These are phyloP conservation scores for Entelexis sorbosivorans DNA, from an alignment of 1,139 yeast genomes.

Conservation along the genomic window DNA sequence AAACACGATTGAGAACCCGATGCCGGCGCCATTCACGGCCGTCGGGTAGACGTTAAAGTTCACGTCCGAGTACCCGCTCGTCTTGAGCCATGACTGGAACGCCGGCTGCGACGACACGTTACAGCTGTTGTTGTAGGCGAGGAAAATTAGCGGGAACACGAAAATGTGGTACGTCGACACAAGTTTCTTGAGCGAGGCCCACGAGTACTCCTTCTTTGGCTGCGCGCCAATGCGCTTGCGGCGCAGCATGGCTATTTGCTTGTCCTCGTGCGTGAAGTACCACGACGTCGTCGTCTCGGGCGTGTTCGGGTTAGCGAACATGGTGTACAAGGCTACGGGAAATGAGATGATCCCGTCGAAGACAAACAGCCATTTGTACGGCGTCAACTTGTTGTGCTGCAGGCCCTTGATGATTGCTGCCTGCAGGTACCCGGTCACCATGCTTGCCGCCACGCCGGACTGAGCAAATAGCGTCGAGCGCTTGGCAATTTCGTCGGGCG, in stretches of 20 bases:
- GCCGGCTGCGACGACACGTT: constrained; percentile 40
- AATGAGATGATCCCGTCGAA: constrained; percentile 41
- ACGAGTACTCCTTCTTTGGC: constrained; percentile 26
- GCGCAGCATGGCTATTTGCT: constrained; percentile 32
- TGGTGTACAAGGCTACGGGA: constrained; percentile 39
- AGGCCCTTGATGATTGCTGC: constrained; percentile 33
- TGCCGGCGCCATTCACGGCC: constrained; percentile 38
- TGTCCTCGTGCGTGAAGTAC: constrained; percentile 32
- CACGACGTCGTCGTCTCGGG: constrained; percentile 37
- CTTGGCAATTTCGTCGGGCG: constrained; percentile 37
- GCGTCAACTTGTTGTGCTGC: constrained; percentile 30
- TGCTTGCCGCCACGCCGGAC: constrained; percentile 38
- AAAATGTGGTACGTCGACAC: constrained; percentile 43
- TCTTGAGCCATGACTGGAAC: constrained; percentile 46
- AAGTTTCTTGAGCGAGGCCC: constrained; percentile 35
- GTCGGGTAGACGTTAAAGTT: constrained; percentile 44
- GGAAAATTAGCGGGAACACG: constrained; percentile 41
- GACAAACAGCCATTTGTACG: constrained; percentile 43
- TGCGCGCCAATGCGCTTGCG: constrained; percentile 39
- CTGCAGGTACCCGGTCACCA: constrained; percentile 41
- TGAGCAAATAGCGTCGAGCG: constrained; percentile 41
- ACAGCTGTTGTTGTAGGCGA: constrained; percentile 42
- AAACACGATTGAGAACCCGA: constrained; percentile 34
- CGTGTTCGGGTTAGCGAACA: constrained; percentile 37
- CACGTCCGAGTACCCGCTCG: constrained; percentile 34